These are phyloP conservation scores for Chrysoporthe puriensis DNA, from an alignment of 2,329 filamentous ascomycete species.

Conservation along the genomic window DNA sequence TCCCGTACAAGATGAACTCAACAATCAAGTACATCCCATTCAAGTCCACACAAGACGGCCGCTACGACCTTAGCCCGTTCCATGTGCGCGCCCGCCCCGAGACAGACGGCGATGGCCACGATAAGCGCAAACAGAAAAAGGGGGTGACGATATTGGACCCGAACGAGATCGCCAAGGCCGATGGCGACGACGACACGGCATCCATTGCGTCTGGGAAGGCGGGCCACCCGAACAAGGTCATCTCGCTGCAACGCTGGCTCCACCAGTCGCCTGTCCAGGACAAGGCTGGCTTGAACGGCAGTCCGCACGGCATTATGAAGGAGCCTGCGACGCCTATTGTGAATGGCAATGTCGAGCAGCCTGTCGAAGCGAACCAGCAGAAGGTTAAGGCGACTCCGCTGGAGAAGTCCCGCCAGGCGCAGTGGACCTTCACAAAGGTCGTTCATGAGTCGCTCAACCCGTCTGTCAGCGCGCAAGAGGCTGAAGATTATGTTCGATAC, in stretches of 20 bases:
- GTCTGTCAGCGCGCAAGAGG: constrained; percentile 74
- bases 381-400: constrained; percentile 61
- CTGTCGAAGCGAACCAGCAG: constrained; percentile 27
- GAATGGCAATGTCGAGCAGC: constrained; percentile 30
- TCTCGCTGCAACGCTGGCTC: constrained; percentile 66
- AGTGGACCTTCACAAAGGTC: constrained; percentile 87
- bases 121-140: constrained; percentile 67
- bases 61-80: constrained; percentile 88
- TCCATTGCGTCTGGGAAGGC: constrained; percentile 43
- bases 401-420: constrained; percentile 80
- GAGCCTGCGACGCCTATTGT: constrained; percentile 38
- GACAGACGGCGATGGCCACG: constrained; percentile 59
- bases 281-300: constrained; percentile 30
- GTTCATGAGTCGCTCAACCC: constrained; percentile 86
- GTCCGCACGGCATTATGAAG: constrained; percentile 61
- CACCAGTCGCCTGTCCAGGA: constrained; percentile 48
- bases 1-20: constrained; percentile 89
- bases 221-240: constrained; percentile 46
- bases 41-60: constrained; percentile 70
- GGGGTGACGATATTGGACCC: constrained; percentile 72
- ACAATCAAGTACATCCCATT: constrained; percentile 83
- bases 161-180: constrained; percentile 41
- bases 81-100: constrained; percentile 66
- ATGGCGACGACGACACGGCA: constrained; percentile 45
- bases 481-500: constrained; percentile 86